Conservation (phyloP, 768 basidiomycete species). For the Boletus reticulatus region DNA sequence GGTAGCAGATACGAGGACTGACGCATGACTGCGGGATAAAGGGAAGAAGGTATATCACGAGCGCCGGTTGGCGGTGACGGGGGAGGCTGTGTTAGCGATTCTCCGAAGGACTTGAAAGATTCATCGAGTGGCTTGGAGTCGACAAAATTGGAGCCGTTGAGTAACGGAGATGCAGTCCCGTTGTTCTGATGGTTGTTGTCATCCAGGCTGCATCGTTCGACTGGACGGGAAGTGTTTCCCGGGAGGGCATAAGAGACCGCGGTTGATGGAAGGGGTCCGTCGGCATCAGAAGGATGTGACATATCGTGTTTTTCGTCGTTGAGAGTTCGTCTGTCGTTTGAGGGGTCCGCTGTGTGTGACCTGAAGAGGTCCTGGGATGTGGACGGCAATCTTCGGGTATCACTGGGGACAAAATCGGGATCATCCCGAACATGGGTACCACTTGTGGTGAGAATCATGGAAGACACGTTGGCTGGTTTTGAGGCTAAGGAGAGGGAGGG, state of each 20-base stretch:
- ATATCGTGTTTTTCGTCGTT: constrained; percentile 24
- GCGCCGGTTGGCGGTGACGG: constrained; percentile 20
- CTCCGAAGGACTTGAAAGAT: constrained; percentile 33
- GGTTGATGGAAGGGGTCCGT: constrained; percentile 27
- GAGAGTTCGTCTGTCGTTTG: constrained; percentile 21
- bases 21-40: constrained; percentile 42
- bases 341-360: constrained; percentile 15
- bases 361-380: constrained; percentile 11
- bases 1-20: constrained; percentile 45
- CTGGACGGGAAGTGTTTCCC: constrained; percentile 43
- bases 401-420: constrained; percentile 3
- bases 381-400: constrained; percentile 14
- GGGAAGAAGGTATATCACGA: constrained; percentile 31
- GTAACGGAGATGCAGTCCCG: constrained; percentile 16
- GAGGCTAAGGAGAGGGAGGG: constrained; percentile 32
- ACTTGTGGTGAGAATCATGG: constrained; percentile 30
- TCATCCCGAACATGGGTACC: constrained; percentile 28
- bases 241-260: constrained; percentile 46
- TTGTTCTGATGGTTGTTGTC: constrained; percentile 30
- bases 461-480: constrained; percentile 22
- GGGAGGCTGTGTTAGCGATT: constrained; percentile 21
- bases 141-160: constrained; percentile 24
- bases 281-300: constrained; percentile 11
- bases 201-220: constrained; percentile 54
- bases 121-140: constrained; percentile 30